Evolutionary conservation across 257 asterid species (phyloP), one percentile per base, ranked within the genome.

Genomic region (Gentiana straminea): DNA sequence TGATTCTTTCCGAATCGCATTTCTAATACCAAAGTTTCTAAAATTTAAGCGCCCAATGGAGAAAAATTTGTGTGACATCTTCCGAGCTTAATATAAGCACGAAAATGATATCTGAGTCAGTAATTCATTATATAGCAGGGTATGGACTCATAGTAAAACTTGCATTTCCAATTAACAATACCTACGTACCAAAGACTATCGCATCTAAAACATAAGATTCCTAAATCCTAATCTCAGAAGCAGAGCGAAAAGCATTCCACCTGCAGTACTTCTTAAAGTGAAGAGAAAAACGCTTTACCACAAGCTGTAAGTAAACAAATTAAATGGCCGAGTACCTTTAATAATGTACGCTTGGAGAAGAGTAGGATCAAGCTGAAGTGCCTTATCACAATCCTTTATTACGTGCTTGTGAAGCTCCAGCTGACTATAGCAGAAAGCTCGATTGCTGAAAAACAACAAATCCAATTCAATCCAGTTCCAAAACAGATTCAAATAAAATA

Each of bases 351-450:
- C 86, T 58, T 87, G 95, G 52, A 91, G 68, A 73, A 75, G 89
- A 58, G 73, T 63, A 51, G 93, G 92, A 73, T 91, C 98, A 55
- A 91, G 92, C 83, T 81, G 77, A 74, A 91, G 70, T 52, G 95
- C 98, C 84, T 65, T 83, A 58, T 91, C 82, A 56, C 96, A 91
- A 69, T 91, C 98, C 80, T 87, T 91, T 51, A 91, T 70, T 39
- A 73, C 98, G 49, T 91, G 98, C 79, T 91, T 91, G 81, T 87
- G 87, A 75, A 91, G 66, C 81, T 91, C 98, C 95, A 91, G 69
- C 78, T 91, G 92, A 76, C 96, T 87, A 72, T 84, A 91, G 73
- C 98, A 87, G 66, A 73, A 91, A 35, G 96, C 96, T 78, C 98
- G 92, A 73, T 91, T 91, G 77, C 98, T 84, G 77, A 58, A 68